Base-by-base conservation (phyloP, 208 protist genomes). In the Leishmania tropica region DNA sequence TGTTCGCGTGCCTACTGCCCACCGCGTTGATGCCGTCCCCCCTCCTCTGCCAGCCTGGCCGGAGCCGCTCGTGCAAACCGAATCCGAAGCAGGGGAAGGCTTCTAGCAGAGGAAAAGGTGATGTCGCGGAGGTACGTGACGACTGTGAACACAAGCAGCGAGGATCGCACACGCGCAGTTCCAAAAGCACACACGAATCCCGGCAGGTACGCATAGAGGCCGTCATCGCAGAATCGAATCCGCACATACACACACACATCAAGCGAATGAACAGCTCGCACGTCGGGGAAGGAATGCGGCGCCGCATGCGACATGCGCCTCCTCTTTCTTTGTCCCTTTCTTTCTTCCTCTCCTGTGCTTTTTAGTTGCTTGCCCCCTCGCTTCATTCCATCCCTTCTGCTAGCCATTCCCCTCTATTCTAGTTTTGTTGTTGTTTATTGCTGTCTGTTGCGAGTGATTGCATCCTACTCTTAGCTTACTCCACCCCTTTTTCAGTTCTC, bases 1-100 rank as follows among this genome's bases (percentile, higher is more conserved):
- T 79, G 28, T 85, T 81, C 42, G 15, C 67, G 10, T 58, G 78
- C 54, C 40, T n/a, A 67, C 47, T 24, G 53, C 28, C 40, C 28
- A 31, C 62, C 53, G 47, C 10, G 56, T 48, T 10, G 37, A 65
- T 45, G 48, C 10, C 28, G 11, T 31, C 21, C 24, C 21, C 68
- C 3, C 13, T 10, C 17, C 40, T 53, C 45, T 17, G 51, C 11
- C 62, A 67, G 62, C 31, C 2, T 21, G 40, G 40, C 24, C 42
- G 28, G n/a, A 35, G 2, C 8, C 31, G 3, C 70, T 24, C 11
- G 42, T 53, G 40, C 0, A 45, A 19, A 31, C 45, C 2, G 45
- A 73, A 31, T 4, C 48, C 3, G n/a, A 40, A 67, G 62, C 10
- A 42, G 15, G 40, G 15, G 68, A 7, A 48, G 17, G 21, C 35